Evolutionary conservation across 2,329 filamentous ascomycete genomes (phyloP).

Genomic region (Huntiella abstrusa): DNA sequence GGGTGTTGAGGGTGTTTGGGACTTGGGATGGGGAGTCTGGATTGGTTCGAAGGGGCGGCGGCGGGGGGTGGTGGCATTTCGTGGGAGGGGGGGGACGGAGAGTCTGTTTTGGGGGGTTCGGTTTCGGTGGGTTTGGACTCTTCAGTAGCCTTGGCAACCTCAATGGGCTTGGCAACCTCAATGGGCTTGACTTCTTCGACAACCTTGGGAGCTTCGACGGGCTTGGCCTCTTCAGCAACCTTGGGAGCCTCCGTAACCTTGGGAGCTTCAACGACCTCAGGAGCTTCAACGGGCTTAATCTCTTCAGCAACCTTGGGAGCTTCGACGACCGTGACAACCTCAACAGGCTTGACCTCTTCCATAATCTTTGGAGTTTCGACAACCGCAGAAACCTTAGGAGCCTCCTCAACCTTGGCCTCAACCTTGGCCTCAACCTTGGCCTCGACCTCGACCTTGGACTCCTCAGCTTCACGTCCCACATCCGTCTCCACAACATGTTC

Average conservation of each 20-base stretch:
- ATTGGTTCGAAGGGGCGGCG: slow-evolving; percentile 7
- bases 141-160: too few relatives aligned
- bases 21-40: slow-evolving; percentile 30
- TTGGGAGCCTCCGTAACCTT: neutral
- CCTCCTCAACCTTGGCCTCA: slow-evolving; percentile 5
- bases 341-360: slow-evolving; percentile 4
- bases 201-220: neutral
- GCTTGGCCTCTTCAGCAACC: neutral
- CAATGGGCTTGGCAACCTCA: too few relatives aligned
- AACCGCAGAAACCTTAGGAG: neutral
- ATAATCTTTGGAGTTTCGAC: neutral
- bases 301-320: neutral
- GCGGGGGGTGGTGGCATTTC: slow-evolving; percentile 7
- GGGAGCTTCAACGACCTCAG: neutral
- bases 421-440: neutral
- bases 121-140: too few relatives aligned
- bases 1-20: slow-evolving; percentile 27
- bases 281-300: neutral
- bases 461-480: neutral
- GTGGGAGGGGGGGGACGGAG: neutral
- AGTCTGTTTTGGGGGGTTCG: slow-evolving; percentile 11
- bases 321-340: neutral
- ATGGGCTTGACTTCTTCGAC: too few relatives aligned
- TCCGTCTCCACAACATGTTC: neutral
- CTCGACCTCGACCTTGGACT: neutral